phyloP scores from a whole-genome alignment of 768 basidiomycete species.

The Suillus alpinus region DNA sequence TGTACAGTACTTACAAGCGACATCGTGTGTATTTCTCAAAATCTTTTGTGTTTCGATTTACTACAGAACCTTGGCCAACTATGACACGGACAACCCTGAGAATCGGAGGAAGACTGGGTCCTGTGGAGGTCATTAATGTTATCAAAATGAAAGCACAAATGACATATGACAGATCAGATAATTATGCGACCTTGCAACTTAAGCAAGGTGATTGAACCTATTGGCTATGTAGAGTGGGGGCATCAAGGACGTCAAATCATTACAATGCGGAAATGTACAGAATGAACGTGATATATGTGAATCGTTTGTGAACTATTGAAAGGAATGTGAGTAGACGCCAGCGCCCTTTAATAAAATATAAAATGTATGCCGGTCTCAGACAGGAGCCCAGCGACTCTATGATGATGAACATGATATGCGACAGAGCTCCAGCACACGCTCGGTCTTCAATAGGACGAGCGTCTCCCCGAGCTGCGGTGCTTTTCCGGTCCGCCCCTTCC shows the following conservation, averaged over 20 bases:
- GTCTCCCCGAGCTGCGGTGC: constrained; percentile 12
- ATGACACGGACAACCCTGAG: neutral
- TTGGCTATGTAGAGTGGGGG: neutral
- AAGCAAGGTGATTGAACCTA: neutral
- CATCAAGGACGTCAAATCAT: neutral
- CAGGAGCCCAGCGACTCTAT: neutral
- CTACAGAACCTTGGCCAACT: neutral
- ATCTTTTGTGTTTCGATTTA: neutral
- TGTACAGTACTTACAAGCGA: too few relatives aligned
- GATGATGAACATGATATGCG: neutral
- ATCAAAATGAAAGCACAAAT: neutral
- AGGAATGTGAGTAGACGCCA: neutral
- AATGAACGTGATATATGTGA: neutral
- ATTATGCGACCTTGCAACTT: neutral
- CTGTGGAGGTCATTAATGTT: neutral
- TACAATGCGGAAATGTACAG: constrained; percentile 2
- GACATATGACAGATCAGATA: neutral
- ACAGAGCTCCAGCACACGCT: neutral
- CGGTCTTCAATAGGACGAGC: constrained; percentile 20
- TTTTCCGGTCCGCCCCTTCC: constrained; percentile 22
- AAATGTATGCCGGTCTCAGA: neutral
- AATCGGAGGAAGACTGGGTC: neutral
- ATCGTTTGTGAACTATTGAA: neutral
- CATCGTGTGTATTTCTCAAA: too few relatives aligned
- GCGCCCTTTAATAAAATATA: neutral